These are phyloP conservation scores for Agastache rugosa DNA, from an alignment of 257 asterid species.

Conservation along the genomic window DNA sequence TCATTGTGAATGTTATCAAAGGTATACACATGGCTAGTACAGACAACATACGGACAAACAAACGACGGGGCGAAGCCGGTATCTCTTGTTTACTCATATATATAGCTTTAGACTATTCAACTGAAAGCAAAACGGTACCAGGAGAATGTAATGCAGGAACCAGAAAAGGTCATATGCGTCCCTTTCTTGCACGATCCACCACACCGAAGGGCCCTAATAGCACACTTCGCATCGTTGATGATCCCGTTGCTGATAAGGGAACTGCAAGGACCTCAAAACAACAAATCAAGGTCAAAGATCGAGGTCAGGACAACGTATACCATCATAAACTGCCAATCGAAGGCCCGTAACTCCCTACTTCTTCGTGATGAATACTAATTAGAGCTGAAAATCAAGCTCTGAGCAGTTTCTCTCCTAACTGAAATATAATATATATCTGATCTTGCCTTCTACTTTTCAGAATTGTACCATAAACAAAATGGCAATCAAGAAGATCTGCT, in stretches of 20 bases:
- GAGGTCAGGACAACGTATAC: constrained; percentile 27
- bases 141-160: constrained; percentile 33
- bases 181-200: constrained; percentile 32
- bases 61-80: neutral
- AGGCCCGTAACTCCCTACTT: constrained; percentile 22
- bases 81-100: constrained; percentile 20
- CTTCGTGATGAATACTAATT: constrained; percentile 28
- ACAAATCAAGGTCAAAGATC: constrained; percentile 27
- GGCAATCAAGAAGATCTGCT: constrained; percentile 35
- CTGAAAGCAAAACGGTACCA: constrained; percentile 31
- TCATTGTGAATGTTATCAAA: constrained; percentile 11
- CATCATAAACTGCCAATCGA: neutral
- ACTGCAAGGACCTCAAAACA: constrained; percentile 24
- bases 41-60: constrained; percentile 25
- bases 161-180: constrained; percentile 16
- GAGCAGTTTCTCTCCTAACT: constrained; percentile 29
- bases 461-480: constrained; percentile 27
- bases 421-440: constrained; percentile 15
- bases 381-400: constrained; percentile 24
- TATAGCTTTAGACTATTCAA: constrained; percentile 25
- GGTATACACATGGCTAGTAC: constrained; percentile 31
- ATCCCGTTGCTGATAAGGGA: neutral
- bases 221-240: neutral
- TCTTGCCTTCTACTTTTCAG: constrained; percentile 28
- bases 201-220: neutral